These are phyloP conservation scores for Sclerotinia sclerotiorum DNA, from an alignment of 2,329 filamentous ascomycete species.

Conservation along the genomic window DNA sequence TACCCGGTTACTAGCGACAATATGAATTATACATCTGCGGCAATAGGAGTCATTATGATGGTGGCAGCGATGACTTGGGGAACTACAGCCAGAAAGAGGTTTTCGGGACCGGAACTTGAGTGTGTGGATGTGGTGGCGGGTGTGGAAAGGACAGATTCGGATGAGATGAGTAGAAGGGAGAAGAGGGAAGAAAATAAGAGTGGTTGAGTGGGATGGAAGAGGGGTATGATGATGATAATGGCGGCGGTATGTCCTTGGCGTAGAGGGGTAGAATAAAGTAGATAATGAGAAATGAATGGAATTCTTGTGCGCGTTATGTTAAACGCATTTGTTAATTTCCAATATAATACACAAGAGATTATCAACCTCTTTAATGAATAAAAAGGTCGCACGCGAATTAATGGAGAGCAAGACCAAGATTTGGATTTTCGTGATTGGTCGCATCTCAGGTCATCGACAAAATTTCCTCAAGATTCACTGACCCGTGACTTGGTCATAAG, in stretches of 20 bases:
- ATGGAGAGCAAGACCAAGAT: not conserved
- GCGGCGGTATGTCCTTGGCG: not conserved
- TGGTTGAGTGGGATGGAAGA: conserved; percentile 2
- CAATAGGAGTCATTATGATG: conserved; percentile 54
- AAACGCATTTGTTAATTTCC: too few species aligned
- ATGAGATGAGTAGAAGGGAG: conserved; percentile 19
- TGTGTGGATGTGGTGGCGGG: conserved; percentile 26
- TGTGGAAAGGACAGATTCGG: conserved; percentile 25
- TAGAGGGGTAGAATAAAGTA: not conserved
- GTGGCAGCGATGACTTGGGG: conserved; percentile 53
- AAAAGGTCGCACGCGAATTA: too few species aligned
- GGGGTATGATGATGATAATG: not conserved
- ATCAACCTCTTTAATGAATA: too few species aligned
- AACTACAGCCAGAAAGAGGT: conserved; percentile 50
- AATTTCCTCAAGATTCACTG: not conserved
- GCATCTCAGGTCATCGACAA: not conserved
- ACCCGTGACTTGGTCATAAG: not conserved
- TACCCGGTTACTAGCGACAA: conserved; percentile 53
- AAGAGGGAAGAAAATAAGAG: conserved; percentile 12
- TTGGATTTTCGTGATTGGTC: not conserved
- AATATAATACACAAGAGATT: too few species aligned
- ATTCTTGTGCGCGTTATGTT: too few species aligned
- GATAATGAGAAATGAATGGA: not conserved
- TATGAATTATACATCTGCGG: conserved; percentile 60
- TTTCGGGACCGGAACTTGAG: conserved; percentile 48